A percentile compares a stretch with the other conserved stretches of the same genome.
phyloP scores from a whole-genome alignment of 768 basidiomycete species.

The Tylopilus rubrobrunneus region DNA sequence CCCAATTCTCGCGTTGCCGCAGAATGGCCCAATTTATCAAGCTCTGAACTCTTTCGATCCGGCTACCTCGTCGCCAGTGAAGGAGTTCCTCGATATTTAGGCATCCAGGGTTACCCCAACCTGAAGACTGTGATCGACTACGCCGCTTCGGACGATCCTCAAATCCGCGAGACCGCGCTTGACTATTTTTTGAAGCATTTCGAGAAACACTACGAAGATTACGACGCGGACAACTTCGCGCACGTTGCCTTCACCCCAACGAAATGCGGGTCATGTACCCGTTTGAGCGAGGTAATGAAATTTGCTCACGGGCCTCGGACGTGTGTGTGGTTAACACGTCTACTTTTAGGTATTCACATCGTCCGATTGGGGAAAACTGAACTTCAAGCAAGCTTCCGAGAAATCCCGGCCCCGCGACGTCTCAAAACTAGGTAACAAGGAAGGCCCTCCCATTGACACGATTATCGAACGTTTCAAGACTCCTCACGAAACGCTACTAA shows the following conservation, averaged over 20 bases:
- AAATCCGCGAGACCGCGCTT: slow-evolving; percentile 2
- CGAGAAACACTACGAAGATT: slow-evolving; percentile 1
- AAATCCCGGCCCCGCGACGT: not conserved
- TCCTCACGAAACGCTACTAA: no score
- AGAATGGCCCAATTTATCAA: no score
- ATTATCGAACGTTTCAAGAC: not conserved
- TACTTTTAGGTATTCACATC: slow-evolving; percentile 8
- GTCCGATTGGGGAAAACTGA: slow-evolving; percentile 4
- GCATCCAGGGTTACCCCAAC: not conserved
- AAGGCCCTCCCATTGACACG: slow-evolving; percentile 1
- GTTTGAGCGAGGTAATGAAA: slow-evolving; percentile 6
- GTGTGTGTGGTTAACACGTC: not conserved
- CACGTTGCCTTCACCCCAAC: slow-evolving; percentile 16
- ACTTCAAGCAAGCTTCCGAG: slow-evolving; percentile 7
- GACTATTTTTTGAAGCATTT: slow-evolving; percentile 10
- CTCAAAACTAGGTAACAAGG: slow-evolving; percentile 10
- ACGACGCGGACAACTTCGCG: slow-evolving; percentile 6
- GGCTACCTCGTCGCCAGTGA: not conserved
- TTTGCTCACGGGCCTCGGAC: no score
- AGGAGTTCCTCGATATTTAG: slow-evolving; percentile 1
- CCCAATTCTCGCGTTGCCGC: no score
- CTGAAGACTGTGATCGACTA: slow-evolving; percentile 3
- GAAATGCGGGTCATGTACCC: not conserved
- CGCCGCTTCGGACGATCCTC: slow-evolving; percentile 1
- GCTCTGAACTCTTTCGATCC: no score